phyloP scores from a whole-genome alignment of 75 land plant species.

The Sequoiadendron giganteum region DNA sequence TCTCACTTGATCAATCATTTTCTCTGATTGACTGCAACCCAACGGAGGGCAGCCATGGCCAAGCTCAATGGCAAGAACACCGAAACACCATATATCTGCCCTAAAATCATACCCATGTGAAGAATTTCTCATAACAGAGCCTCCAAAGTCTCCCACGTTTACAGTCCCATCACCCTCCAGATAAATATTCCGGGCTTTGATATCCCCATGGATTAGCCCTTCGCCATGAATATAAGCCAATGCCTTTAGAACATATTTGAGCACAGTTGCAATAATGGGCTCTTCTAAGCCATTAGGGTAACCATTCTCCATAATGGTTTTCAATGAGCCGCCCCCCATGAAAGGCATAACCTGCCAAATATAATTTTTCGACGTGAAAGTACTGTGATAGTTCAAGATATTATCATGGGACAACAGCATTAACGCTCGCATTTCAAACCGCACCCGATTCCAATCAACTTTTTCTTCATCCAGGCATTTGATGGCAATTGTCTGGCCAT shows the following conservation, averaged over 20 bases:
- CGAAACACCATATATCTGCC: slow-evolving; percentile 87
- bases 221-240: slow-evolving; percentile 56
- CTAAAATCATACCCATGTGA: slow-evolving; percentile 45
- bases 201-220: slow-evolving; percentile 64
- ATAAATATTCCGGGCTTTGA: slow-evolving; percentile 70
- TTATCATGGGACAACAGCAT: too few relatives aligned
- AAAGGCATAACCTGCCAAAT: slow-evolving; percentile 90
- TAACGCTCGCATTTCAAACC: too few relatives aligned
- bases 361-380: slow-evolving; percentile 36
- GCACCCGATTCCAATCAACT: too few relatives aligned
- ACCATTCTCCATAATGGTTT: slow-evolving; percentile 57
- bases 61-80: slow-evolving; percentile 73
- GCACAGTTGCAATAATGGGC: slow-evolving; percentile 66
- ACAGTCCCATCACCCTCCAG: slow-evolving; percentile 49
- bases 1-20: background rate
- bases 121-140: slow-evolving; percentile 52
- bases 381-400: too few relatives aligned
- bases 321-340: slow-evolving; percentile 84
- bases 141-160: slow-evolving; percentile 72
- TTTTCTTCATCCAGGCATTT: too few relatives aligned
- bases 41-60: slow-evolving; percentile 81
- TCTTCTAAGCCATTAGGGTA: slow-evolving; percentile 78
- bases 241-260: slow-evolving; percentile 53
- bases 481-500: too few relatives aligned
- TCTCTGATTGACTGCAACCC: too few relatives aligned